Evolutionary conservation across 164 flowering plant genomes (phyloP).

Genomic region (Vitis labrusca): DNA sequence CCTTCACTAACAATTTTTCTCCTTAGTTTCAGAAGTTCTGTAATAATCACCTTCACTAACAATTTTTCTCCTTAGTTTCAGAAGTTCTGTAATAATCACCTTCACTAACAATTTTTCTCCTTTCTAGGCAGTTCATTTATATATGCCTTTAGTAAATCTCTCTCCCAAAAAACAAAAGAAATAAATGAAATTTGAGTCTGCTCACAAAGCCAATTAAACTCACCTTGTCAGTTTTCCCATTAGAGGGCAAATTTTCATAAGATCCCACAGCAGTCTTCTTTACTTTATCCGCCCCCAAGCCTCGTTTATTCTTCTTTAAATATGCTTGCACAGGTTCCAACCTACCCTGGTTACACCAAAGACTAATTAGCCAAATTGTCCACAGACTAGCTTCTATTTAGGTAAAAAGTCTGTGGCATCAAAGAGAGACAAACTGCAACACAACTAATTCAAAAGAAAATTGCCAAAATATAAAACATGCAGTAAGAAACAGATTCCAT

Average conservation of each 20-base stretch:
- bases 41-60: too few species aligned
- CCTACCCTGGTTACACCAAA: constrained; percentile 56
- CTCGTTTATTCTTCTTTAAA: constrained; percentile 70
- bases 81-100: too few species aligned
- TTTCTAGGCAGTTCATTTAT: neutral
- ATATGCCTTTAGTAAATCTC: neutral
- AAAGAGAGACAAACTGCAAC: neutral
- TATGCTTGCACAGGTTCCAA: constrained; percentile 67
- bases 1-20: neutral
- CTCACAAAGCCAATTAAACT: constrained; percentile 12
- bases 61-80: neutral
- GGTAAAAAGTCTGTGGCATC: neutral
- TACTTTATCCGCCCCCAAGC: constrained; percentile 70
- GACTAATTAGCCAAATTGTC: neutral
- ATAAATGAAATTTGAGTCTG: neutral
- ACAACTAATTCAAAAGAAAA: too few species aligned
- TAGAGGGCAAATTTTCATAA: constrained; percentile 13
- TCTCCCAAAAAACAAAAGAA: neutral
- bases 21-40: neutral
- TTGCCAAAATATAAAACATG: too few species aligned
- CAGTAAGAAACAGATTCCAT: too few species aligned
- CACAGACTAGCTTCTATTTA: neutral
- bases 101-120: neutral
- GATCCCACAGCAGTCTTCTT: constrained; percentile 28
- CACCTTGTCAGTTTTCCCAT: constrained; percentile 32